Evolutionary conservation across 2,329 filamentous ascomycete genomes (phyloP).

Genomic region (Whalleya microplaca): DNA sequence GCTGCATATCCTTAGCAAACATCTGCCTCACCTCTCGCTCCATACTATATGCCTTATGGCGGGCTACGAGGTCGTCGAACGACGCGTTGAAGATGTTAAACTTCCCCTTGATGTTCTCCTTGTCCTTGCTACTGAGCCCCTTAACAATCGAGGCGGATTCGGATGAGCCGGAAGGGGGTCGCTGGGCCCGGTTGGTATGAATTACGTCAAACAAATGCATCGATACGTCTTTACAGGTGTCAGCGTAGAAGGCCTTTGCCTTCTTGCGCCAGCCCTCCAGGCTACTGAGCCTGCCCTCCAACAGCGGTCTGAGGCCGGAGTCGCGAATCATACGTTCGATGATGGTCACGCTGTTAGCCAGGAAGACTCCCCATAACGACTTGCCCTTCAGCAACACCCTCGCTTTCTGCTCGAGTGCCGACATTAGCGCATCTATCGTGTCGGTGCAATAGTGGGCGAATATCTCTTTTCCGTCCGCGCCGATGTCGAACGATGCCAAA

Average conservation of each 20-base stretch:
- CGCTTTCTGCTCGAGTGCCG: conserved; percentile 74
- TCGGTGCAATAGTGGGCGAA: conserved; percentile 90
- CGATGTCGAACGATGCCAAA: conserved; percentile 80
- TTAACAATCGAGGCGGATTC: conserved; percentile 87
- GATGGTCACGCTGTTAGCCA: conserved; percentile 85
- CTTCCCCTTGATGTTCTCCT: conserved; percentile 95
- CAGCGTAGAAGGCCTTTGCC: conserved; percentile 78
- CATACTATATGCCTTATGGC: conserved; percentile 85
- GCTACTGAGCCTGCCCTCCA: conserved; percentile 67
- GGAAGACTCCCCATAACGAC: conserved; percentile 80
- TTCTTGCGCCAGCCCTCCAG: conserved; percentile 89
- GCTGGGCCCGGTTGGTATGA: conserved; percentile 77
- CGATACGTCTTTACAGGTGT: conserved; percentile 87
- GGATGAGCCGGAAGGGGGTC: conserved; percentile 74
- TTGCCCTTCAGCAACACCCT: conserved; percentile 75
- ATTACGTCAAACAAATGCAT: conserved; percentile 86
- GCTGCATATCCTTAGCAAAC: conserved; percentile 83
- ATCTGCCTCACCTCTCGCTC: conserved; percentile 84
- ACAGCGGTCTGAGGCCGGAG: conserved; percentile 75
- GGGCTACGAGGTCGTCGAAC: conserved; percentile 86
- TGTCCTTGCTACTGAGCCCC: conserved; percentile 83
- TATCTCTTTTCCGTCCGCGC: conserved; percentile 84
- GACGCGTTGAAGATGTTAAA: conserved; percentile 87
- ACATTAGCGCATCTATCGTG: conserved; percentile 80
- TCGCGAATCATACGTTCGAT: conserved; percentile 82